Evolutionary conservation across 1,139 yeast species (phyloP).

Genomic region (Kluyveromyces sp.): DNA sequence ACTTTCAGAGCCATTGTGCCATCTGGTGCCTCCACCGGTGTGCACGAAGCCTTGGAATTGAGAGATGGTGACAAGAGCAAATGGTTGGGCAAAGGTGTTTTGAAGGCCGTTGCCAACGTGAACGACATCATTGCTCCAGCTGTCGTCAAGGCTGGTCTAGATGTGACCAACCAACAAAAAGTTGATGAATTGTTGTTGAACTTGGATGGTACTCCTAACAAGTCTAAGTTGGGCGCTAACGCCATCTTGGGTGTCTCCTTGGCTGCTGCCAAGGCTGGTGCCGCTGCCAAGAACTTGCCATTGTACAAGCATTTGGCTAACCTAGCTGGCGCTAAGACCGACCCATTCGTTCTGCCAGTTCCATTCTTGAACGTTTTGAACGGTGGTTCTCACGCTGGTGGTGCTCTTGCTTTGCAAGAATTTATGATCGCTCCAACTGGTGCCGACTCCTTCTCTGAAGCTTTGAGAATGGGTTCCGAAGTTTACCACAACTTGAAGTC

Average conservation of each 20-base stretch:
- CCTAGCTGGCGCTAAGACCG: slow-evolving; percentile 49
- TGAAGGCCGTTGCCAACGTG: slow-evolving; percentile 87
- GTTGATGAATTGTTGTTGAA: slow-evolving; percentile 70
- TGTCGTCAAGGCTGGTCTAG: slow-evolving; percentile 61
- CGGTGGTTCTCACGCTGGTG: slow-evolving; percentile 99
- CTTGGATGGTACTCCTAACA: slow-evolving; percentile 91
- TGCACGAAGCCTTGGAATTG: slow-evolving; percentile 90
- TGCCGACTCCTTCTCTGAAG: slow-evolving; percentile 84
- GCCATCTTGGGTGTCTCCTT: slow-evolving; percentile 93
- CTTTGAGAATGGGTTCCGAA: slow-evolving; percentile 91
- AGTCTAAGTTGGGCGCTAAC: slow-evolving; percentile 91
- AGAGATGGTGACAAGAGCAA: slow-evolving; percentile 91
- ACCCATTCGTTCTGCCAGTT: slow-evolving; percentile 84
- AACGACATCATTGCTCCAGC: slow-evolving; percentile 88
- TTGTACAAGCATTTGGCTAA: slow-evolving; percentile 80
- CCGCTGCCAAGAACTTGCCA: slow-evolving; percentile 83
- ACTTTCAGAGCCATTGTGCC: slow-evolving; percentile 90
- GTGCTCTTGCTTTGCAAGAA: slow-evolving; percentile 96
- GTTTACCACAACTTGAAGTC: slow-evolving; percentile 93
- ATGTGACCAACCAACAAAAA: slow-evolving; percentile 70
- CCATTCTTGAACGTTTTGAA: slow-evolving; percentile 96
- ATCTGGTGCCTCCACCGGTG: slow-evolving; percentile 95
- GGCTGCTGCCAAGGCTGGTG: slow-evolving; percentile 92
- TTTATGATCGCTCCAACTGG: slow-evolving; percentile 95
- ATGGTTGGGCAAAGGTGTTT: slow-evolving; percentile 95